Conservation (phyloP, 78 protist genomes). For the Tieghemostelium lacteum region DNA sequence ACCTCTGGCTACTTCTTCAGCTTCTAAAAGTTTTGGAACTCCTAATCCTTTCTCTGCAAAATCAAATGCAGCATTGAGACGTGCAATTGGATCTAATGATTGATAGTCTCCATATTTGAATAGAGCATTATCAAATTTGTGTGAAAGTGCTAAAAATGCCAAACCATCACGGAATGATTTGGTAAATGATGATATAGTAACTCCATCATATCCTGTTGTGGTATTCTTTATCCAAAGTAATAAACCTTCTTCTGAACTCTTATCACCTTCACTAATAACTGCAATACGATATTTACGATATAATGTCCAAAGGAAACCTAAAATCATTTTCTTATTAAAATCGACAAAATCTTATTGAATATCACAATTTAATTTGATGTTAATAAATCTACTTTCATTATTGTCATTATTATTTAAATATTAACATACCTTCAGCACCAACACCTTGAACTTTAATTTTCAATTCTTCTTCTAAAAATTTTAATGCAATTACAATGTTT, state of each 20-base stretch:
- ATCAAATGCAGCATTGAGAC: slow-evolving; percentile 65
- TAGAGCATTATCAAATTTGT: slow-evolving; percentile 46
- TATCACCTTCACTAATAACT: slow-evolving; percentile 73
- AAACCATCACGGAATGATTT: slow-evolving; percentile 75
- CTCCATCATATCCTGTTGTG: slow-evolving; percentile 62
- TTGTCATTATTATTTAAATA: too few species aligned
- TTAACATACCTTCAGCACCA: slow-evolving; percentile 77
- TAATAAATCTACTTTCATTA: background rate
- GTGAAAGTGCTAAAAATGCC: slow-evolving; percentile 68
- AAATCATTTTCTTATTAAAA: slow-evolving; percentile 74
- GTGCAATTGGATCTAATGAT: slow-evolving; percentile 49
- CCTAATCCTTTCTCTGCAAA: slow-evolving; percentile 70
- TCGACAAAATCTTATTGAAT: slow-evolving; percentile 60
- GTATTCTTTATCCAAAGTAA: slow-evolving; percentile 64
- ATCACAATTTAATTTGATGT: background rate
- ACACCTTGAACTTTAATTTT: slow-evolving; percentile 78
- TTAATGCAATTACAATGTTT: slow-evolving; percentile 53
- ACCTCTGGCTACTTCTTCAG: slow-evolving; percentile 80
- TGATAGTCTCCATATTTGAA: slow-evolving; percentile 32
- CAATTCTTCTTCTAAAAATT: slow-evolving; percentile 66
- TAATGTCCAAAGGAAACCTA: slow-evolving; percentile 78
- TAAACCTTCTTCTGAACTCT: slow-evolving; percentile 74
- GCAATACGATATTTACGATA: slow-evolving; percentile 82
- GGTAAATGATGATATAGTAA: slow-evolving; percentile 45
- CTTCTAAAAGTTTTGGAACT: slow-evolving; percentile 73